Conservation (phyloP, 2,329 filamentous ascomycete species). For the Aspergillus sp. region DNA sequence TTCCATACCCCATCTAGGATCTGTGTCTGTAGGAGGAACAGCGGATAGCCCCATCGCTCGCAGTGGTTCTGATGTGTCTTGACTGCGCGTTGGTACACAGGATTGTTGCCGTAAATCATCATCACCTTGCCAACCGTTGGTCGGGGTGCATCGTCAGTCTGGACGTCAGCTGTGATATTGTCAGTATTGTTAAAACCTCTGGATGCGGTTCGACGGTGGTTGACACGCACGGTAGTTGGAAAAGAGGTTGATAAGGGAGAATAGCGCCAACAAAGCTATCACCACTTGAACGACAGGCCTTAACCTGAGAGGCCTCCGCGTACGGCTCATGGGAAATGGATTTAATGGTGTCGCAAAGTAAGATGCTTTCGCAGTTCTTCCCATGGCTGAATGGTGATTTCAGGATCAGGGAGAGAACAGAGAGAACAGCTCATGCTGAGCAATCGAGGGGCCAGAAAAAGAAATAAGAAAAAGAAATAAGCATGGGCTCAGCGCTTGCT, state of each 20-base stretch:
- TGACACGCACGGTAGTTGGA: neutral
- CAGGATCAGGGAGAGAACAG: no score
- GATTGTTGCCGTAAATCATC: conserved; percentile 21
- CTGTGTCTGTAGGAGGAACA: conserved; percentile 42
- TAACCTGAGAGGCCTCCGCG: neutral
- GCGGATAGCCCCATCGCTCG: conserved; percentile 41
- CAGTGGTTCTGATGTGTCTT: conserved; percentile 43
- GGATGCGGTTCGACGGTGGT: neutral
- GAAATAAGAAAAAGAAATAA: no score
- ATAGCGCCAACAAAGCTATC: neutral
- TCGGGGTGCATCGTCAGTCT: neutral
- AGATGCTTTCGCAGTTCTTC: neutral
- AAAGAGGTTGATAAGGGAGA: conserved; percentile 1
- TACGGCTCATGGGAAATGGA: neutral
- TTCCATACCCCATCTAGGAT: conserved; percentile 47
- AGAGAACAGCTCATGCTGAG: no score
- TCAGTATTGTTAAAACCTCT: neutral
- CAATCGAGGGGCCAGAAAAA: no score
- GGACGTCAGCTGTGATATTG: neutral
- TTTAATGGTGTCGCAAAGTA: no score
- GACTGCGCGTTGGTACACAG: conserved; percentile 43
- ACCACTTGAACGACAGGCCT: neutral
- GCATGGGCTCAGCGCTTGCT: no score
- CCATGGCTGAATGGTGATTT: neutral
- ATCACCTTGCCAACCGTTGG: conserved; percentile 18